A percentile compares a stretch with the other conserved stretches of the same genome.
phyloP scores from a whole-genome alignment of 768 basidiomycete genomes.

The Tubosaeta sp. region DNA sequence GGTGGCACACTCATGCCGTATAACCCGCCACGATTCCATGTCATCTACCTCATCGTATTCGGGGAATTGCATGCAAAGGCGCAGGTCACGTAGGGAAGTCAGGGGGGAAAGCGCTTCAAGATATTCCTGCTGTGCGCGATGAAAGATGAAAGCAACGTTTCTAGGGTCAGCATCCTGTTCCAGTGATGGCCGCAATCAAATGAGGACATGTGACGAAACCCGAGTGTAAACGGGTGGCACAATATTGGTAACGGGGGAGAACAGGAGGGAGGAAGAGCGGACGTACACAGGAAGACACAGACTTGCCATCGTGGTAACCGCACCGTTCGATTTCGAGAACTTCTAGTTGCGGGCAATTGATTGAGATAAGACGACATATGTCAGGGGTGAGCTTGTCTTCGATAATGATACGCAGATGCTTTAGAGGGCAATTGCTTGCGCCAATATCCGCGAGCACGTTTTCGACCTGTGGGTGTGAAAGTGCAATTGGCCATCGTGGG shows the following conservation, averaged over 20 bases:
- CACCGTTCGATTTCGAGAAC: conserved; percentile 33
- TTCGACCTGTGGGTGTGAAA: conserved; percentile 31
- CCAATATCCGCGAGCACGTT: conserved; percentile 26
- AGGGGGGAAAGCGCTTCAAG: conserved; percentile 29
- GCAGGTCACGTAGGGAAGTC: conserved; percentile 25
- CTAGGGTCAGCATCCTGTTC: conserved; percentile 29
- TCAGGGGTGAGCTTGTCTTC: conserved; percentile 34
- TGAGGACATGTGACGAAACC: conserved; percentile 11
- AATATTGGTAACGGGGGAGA: conserved; percentile 9
- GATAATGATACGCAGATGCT: conserved; percentile 32
- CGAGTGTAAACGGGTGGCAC: conserved; percentile 9
- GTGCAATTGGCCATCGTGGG: conserved; percentile 34
- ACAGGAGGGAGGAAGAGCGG: conserved; percentile 14
- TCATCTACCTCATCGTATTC: conserved; percentile 32
- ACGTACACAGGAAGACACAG: conserved; percentile 33
- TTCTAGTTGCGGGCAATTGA: conserved; percentile 30
- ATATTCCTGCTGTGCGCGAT: conserved; percentile 33
- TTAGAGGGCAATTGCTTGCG: conserved; percentile 30
- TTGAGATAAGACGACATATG: conserved; percentile 28
- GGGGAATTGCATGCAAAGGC: conserved; percentile 35
- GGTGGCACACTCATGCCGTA: conserved; percentile 25
- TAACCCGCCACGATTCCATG: conserved; percentile 29
- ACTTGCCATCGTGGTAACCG: conserved; percentile 36
- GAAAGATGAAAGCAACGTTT: conserved; percentile 25
- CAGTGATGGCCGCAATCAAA: conserved; percentile 20